Percentiles rank a stretch among this genome's conserved stretches.
These are phyloP conservation scores for Panus rudis DNA, from an alignment of 768 basidiomycete genomes.

Conservation along the genomic window DNA sequence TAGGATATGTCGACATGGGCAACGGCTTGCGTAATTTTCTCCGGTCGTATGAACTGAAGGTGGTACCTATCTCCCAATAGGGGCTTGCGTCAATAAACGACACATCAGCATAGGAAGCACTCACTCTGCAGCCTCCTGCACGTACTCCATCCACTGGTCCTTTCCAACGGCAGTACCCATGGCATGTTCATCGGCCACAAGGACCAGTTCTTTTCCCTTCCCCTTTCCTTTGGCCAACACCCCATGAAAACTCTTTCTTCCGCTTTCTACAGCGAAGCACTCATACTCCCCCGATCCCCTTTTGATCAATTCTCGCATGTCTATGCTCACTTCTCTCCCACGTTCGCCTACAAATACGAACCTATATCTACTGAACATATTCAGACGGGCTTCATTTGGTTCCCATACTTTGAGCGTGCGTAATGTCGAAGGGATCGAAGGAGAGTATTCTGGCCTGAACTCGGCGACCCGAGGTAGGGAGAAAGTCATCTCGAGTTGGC, in stretches of 20 bases:
- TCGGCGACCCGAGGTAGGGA: conserved; percentile 44
- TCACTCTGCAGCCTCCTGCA: conserved; percentile 45
- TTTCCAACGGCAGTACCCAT: conserved; percentile 46
- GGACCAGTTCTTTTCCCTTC: conserved; percentile 36
- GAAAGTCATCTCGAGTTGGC: conserved; percentile 46
- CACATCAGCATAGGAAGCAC: conserved; percentile 1
- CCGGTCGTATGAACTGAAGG: conserved; percentile 36
- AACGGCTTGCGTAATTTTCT: conserved; percentile 47
- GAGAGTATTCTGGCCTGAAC: conserved; percentile 52
- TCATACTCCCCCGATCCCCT: conserved; percentile 59
- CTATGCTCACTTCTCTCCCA: conserved; percentile 38
- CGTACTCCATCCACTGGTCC: conserved; percentile 48
- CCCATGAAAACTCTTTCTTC: conserved; percentile 43
- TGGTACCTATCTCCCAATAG: conserved; percentile 27
- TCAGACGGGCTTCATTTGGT: conserved; percentile 54
- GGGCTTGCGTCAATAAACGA: neutral
- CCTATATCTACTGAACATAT: conserved; percentile 43
- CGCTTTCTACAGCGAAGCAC: conserved; percentile 46
- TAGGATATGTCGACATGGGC: conserved; percentile 29
- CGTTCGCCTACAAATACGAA: conserved; percentile 60
- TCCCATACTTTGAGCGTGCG: conserved; percentile 57
- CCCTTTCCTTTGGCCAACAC: conserved; percentile 45
- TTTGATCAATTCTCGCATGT: conserved; percentile 46
- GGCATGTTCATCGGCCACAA: conserved; percentile 43
- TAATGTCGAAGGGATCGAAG: conserved; percentile 38